Evolutionary conservation across 2,329 filamentous ascomycete genomes (phyloP).

Genomic region (Blastomyces parvus): DNA sequence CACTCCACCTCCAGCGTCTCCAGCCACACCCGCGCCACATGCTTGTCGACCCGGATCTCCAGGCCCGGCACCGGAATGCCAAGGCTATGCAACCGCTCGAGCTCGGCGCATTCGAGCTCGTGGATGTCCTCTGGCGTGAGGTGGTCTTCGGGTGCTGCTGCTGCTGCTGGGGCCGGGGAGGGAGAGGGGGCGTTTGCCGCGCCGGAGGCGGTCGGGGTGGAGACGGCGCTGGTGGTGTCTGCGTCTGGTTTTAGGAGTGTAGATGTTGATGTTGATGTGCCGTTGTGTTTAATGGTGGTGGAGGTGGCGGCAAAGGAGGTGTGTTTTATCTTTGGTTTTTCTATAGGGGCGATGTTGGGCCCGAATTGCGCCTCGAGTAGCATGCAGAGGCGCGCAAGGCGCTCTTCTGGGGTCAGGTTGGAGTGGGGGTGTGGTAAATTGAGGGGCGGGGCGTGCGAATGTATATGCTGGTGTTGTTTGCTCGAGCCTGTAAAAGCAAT

Average conservation of each 20-base stretch:
- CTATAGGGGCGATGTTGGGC: conserved; percentile 70
- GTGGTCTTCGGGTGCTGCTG: not conserved
- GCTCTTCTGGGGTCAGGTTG: conserved; percentile 60
- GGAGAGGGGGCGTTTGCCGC: not conserved
- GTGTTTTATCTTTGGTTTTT: conserved; percentile 46
- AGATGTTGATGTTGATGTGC: not conserved
- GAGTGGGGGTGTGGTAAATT: conserved; percentile 60
- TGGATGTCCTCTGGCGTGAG: conserved; percentile 33
- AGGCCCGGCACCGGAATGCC: conserved; percentile 89
- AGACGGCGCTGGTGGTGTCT: conserved; percentile 7
- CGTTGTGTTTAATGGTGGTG: conserved; percentile 2
- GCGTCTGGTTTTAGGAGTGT: conserved; percentile 13
- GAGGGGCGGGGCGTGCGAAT: conserved; percentile 36
- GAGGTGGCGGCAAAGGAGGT: conserved; percentile 8
- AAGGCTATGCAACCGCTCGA: conserved; percentile 67
- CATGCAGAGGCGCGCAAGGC: conserved; percentile 78
- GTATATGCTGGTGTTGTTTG: conserved; percentile 37
- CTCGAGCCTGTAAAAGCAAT: conserved; percentile 43
- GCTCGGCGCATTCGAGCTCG: conserved; percentile 54
- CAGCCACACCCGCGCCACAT: conserved; percentile 80
- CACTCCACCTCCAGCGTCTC: conserved; percentile 89
- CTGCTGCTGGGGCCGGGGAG: not conserved
- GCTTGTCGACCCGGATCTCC: conserved; percentile 77
- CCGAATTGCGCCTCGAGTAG: conserved; percentile 97
- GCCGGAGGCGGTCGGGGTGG: conserved; percentile 10